Percentiles rank a stretch among this genome's conserved stretches.
These are phyloP conservation scores for Aspergillus versicolor DNA, from an alignment of 2,329 filamentous ascomycete species.

Conservation along the genomic window DNA sequence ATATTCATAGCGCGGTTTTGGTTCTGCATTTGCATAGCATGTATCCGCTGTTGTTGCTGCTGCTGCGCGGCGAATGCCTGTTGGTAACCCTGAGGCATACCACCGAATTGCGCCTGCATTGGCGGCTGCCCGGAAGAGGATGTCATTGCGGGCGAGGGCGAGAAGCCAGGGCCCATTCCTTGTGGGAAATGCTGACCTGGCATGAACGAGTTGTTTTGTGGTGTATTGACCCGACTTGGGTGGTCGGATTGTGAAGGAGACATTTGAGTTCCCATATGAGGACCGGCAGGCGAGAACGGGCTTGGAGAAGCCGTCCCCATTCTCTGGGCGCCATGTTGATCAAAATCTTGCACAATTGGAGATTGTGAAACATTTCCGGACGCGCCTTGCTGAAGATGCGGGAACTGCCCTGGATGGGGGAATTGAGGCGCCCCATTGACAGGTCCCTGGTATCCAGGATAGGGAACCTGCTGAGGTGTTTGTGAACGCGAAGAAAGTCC, in stretches of 20 bases:
- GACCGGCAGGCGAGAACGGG: constrained; percentile 76
- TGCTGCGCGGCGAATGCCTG: constrained; percentile 68
- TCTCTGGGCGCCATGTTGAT: constrained; percentile 67
- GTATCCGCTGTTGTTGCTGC: constrained; percentile 58
- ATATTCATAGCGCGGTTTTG: constrained; percentile 65
- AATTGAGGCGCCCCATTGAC: constrained; percentile 62
- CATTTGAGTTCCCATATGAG: constrained; percentile 69
- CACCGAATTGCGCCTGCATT: constrained; percentile 51
- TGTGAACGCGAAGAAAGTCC: constrained; percentile 84
- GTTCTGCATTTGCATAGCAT: constrained; percentile 80
- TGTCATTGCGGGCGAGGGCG: constrained; percentile 38
- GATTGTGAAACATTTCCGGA: constrained; percentile 86
- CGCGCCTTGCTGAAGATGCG: constrained; percentile 77
- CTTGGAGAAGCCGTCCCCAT: constrained; percentile 92
- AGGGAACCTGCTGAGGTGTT: constrained; percentile 78
- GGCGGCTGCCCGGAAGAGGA: constrained; percentile 40
- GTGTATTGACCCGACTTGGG: constrained; percentile 63
- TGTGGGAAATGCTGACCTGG: constrained; percentile 46
- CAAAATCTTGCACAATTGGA: constrained; percentile 78
- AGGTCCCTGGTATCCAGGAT: constrained; percentile 67
- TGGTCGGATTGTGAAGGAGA: constrained; percentile 78
- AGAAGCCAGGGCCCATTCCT: constrained; percentile 44
- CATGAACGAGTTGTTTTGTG: constrained; percentile 71
- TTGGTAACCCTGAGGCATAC: constrained; percentile 52
- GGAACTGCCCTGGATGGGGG: constrained; percentile 64